These are phyloP conservation scores for Wickerhamiella bombiphila DNA, from an alignment of 805 yeast genomes.

Conservation along the genomic window DNA sequence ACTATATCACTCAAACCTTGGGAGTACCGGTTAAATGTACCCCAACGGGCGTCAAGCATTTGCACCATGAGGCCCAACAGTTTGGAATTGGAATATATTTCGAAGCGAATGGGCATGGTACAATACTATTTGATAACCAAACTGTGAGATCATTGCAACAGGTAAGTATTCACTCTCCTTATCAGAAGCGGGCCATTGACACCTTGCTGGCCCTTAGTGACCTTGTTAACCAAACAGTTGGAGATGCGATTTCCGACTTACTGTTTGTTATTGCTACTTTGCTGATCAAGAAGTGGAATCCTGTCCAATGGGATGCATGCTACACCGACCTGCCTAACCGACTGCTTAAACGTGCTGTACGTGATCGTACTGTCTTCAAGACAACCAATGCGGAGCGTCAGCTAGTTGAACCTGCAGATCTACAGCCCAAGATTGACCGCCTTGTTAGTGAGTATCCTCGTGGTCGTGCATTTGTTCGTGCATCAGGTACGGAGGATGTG, in stretches of 20 bases:
- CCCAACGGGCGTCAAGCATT: conserved; percentile 91
- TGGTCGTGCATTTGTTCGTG: conserved; percentile 88
- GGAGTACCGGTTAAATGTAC: conserved; percentile 73
- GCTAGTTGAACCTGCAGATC: conserved; percentile 57
- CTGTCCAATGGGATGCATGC: conserved; percentile 57
- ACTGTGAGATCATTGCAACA: conserved; percentile 29
- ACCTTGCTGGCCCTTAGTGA: conserved; percentile 47
- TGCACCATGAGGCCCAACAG: conserved; percentile 78
- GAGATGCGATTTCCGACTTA: conserved; percentile 92
- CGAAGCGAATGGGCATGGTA: conserved; percentile 99
- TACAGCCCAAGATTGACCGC: conserved; percentile 60
- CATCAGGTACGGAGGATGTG: conserved; percentile 96
- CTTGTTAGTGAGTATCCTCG: conserved; percentile 36
- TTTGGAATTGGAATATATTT: conserved; percentile 89
- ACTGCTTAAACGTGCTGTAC: conserved; percentile 66
- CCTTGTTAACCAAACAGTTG: conserved; percentile 92
- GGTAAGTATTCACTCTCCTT: conserved; percentile 28
- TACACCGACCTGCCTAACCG: conserved; percentile 81
- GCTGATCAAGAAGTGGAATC: conserved; percentile 39
- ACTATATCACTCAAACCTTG: conserved; percentile 45
- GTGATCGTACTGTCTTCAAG: conserved; percentile 61
- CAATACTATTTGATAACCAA: conserved; percentile 61
- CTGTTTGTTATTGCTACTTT: conserved; percentile 58
- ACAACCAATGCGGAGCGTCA: conserved; percentile 87
- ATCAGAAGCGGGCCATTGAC: conserved; percentile 35